phyloP scores from a whole-genome alignment of 345 rosid species.

The Cardamine chenopodiifolia region DNA sequence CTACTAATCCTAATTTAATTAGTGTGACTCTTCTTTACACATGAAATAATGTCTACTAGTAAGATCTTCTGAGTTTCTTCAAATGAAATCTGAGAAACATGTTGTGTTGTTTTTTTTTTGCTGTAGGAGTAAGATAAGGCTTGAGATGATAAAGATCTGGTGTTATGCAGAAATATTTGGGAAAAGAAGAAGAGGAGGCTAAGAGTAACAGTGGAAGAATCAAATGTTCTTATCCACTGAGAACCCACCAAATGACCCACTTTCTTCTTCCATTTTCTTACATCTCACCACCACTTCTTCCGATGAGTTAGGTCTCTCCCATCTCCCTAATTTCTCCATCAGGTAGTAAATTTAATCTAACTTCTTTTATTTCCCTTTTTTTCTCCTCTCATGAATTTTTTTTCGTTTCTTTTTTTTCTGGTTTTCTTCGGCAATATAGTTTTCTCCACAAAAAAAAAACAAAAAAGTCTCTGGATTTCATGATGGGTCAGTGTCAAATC shows the following conservation, averaged over 20 bases:
- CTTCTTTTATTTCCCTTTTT: background rate
- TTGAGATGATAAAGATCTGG: conserved; percentile 35
- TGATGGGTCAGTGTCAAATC: conserved; percentile 36
- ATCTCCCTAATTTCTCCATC: conserved; percentile 76
- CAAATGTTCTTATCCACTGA: conserved; percentile 84
- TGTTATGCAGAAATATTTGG: conserved; percentile 64
- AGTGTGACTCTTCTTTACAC: conserved; percentile 38
- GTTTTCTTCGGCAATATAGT: conserved; percentile 25
- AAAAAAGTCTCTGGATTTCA: conserved; percentile 27
- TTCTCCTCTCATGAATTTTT: background rate
- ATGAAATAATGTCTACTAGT: conserved; percentile 54
- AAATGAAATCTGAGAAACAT: conserved; percentile 1
- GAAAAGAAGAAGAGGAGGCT: conserved; percentile 47
- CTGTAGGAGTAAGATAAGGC: background rate
- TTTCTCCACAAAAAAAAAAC: background rate
- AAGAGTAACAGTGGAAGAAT: conserved; percentile 54
- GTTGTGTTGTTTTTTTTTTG: background rate
- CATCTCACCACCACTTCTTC: conserved; percentile 37
- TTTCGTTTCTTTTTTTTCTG: background rate
- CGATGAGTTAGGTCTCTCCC: conserved; percentile 37
- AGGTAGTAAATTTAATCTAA: conserved; percentile 52
- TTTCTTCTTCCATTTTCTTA: conserved; percentile 37
- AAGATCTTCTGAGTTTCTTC: background rate
- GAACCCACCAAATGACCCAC: conserved; percentile 61
- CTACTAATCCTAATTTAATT: conserved; percentile 1